phyloP scores from a whole-genome alignment of 2,329 filamentous ascomycete species.

The Ceratocystis eucalypticola region DNA sequence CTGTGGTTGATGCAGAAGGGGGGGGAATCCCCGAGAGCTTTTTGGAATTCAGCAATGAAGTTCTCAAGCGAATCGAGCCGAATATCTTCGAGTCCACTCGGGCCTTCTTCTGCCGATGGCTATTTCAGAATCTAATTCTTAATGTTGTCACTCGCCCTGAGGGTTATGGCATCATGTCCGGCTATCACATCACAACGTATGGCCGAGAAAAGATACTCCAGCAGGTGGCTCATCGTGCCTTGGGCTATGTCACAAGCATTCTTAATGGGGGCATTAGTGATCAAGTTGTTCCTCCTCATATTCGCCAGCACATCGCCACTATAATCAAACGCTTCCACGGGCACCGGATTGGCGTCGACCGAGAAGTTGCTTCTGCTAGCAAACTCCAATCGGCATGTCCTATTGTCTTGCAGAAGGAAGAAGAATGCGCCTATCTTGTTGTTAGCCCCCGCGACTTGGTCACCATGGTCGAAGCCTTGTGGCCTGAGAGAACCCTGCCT shows the following conservation, averaged over 20 bases:
- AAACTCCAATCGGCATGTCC: background rate
- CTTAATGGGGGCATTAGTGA: slow-evolving; percentile 39
- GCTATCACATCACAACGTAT: slow-evolving; percentile 85
- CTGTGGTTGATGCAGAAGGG: slow-evolving; percentile 71
- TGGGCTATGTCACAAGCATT: slow-evolving; percentile 67
- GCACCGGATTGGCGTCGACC: background rate
- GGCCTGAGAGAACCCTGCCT: slow-evolving; percentile 57
- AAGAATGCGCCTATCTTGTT: slow-evolving; percentile 51
- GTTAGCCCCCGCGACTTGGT: slow-evolving; percentile 66
- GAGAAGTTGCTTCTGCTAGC: background rate
- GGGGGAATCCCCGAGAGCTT: slow-evolving; percentile 79
- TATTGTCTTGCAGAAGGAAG: background rate
- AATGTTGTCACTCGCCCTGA: slow-evolving; percentile 81
- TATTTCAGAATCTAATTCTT: slow-evolving; percentile 77
- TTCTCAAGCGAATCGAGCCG: slow-evolving; percentile 61
- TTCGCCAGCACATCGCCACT: slow-evolving; percentile 56
- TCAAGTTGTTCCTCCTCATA: slow-evolving; percentile 45
- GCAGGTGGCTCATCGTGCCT: slow-evolving; percentile 67
- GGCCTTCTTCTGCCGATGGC: slow-evolving; percentile 77
- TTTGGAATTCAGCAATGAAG: slow-evolving; percentile 70
- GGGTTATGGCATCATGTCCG: slow-evolving; percentile 62
- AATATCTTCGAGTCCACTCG: slow-evolving; percentile 62
- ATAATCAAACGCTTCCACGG: slow-evolving; percentile 53
- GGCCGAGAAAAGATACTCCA: slow-evolving; percentile 69
- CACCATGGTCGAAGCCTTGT: slow-evolving; percentile 70